Conservation (phyloP, 2,329 filamentous ascomycete species). For the Penicillium psychrosexuale region DNA sequence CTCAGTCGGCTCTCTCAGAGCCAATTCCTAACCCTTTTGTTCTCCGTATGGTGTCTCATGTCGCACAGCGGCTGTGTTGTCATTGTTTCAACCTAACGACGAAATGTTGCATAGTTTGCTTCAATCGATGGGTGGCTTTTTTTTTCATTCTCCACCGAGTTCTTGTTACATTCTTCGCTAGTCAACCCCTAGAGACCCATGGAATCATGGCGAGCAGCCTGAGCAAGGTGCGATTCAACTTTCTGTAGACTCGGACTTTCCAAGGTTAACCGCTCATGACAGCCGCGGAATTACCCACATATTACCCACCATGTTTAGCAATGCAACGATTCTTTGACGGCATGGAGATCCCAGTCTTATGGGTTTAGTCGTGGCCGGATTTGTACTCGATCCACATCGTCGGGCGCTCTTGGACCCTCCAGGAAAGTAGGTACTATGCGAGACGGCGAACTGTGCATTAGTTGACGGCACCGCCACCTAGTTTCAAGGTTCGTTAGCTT, state of each 20-base stretch:
- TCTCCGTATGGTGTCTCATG: neutral
- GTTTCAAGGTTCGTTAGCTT: conserved; percentile 22
- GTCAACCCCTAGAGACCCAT: neutral
- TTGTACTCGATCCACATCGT: conserved; percentile 21
- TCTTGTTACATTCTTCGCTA: neutral
- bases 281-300: neutral
- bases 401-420: conserved; percentile 23
- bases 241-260: conserved; percentile 13
- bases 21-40: neutral
- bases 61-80: neutral
- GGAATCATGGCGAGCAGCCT: neutral
- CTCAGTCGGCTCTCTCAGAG: neutral
- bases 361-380: conserved; percentile 11
- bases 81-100: neutral
- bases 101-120: neutral
- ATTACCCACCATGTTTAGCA: neutral
- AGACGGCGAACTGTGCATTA: conserved; percentile 18
- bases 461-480: conserved; percentile 18
- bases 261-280: conserved; percentile 6
- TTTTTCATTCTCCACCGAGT: neutral
- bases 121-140: neutral
- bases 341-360: conserved; percentile 3
- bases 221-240: neutral
- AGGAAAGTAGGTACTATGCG: conserved; percentile 21
- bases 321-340: conserved; percentile 7